Evolutionary conservation across 2,329 filamentous ascomycete species (phyloP).

Genomic region (Orbilia brochopaga): DNA sequence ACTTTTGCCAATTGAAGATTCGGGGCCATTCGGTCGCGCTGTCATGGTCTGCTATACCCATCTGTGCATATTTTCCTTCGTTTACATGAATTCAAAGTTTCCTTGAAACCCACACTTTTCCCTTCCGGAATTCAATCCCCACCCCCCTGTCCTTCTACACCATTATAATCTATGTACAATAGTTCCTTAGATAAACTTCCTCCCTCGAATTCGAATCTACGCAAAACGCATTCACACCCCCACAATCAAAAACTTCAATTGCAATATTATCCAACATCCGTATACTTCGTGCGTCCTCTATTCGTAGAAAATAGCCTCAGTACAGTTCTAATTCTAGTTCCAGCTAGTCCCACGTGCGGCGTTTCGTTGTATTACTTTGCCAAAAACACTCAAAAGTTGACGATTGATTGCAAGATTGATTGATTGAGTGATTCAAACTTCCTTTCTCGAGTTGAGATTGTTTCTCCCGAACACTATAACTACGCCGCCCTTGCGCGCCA

Average conservation of each 20-base stretch:
- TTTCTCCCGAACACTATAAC: slow-evolving; percentile 26
- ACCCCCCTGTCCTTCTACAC: neutral
- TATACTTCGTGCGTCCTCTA: too few species aligned
- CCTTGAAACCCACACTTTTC: too few species aligned
- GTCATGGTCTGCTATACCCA: slow-evolving; percentile 14
- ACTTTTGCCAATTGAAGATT: slow-evolving; percentile 3
- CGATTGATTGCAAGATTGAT: too few species aligned
- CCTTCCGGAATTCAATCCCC: neutral
- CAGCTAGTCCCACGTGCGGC: too few species aligned
- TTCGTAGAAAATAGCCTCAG: too few species aligned
- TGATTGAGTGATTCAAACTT: slow-evolving; percentile 8
- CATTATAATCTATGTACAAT: slow-evolving; percentile 47
- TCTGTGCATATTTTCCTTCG: slow-evolving; percentile 8
- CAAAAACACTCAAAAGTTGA: too few species aligned
- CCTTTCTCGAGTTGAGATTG: slow-evolving; percentile 14
- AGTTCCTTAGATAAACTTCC: slow-evolving; percentile 30
- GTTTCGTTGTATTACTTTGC: neutral
- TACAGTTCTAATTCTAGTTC: too few species aligned
- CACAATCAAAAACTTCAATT: too few species aligned
- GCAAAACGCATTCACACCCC: too few species aligned
- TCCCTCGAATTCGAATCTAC: slow-evolving; percentile 21
- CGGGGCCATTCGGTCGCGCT: slow-evolving; percentile 8
- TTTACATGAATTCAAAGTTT: neutral
- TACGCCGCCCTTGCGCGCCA: slow-evolving; percentile 41
- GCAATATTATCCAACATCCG: too few species aligned